Conservation (phyloP, 1,284 basidiomycete species). For the Volvariella volvacea region DNA sequence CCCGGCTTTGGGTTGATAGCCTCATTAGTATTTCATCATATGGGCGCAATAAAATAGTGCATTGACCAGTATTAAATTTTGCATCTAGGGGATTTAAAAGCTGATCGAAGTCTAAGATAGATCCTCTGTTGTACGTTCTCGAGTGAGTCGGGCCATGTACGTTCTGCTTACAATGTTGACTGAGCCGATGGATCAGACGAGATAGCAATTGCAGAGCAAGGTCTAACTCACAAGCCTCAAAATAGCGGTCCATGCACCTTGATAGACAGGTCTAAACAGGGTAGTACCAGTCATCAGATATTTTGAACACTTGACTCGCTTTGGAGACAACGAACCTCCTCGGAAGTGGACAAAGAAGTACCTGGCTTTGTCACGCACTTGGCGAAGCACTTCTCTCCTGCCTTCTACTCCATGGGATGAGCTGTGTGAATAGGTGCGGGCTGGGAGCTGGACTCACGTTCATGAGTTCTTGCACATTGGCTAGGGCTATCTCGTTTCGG, state of each 20-base stretch:
- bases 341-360: conserved; percentile 58
- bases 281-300: conserved; percentile 4
- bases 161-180: conserved; percentile 71
- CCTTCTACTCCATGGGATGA: conserved; percentile 42
- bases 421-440: conserved; percentile 3
- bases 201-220: background rate
- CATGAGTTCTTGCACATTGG: conserved; percentile 78
- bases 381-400: conserved; percentile 69
- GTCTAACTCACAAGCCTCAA: conserved; percentile 73
- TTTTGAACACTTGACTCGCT: background rate
- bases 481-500: conserved; percentile 63
- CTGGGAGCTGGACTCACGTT: conserved; percentile 39
- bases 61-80: too few relatives aligned
- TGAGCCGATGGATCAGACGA: conserved; percentile 20
- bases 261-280: conserved; percentile 58
- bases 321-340: conserved; percentile 48
- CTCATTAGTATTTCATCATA: too few relatives aligned
- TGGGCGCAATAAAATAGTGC: too few relatives aligned
- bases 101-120: too few relatives aligned
- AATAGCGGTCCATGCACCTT: conserved; percentile 73
- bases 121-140: conserved; percentile 30
- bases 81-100: too few relatives aligned
- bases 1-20: too few relatives aligned
- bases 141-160: conserved; percentile 53
- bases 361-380: conserved; percentile 79